Evolutionary conservation across 768 basidiomycete species (phyloP).

Genomic region (Pisolithus orientalis): DNA sequence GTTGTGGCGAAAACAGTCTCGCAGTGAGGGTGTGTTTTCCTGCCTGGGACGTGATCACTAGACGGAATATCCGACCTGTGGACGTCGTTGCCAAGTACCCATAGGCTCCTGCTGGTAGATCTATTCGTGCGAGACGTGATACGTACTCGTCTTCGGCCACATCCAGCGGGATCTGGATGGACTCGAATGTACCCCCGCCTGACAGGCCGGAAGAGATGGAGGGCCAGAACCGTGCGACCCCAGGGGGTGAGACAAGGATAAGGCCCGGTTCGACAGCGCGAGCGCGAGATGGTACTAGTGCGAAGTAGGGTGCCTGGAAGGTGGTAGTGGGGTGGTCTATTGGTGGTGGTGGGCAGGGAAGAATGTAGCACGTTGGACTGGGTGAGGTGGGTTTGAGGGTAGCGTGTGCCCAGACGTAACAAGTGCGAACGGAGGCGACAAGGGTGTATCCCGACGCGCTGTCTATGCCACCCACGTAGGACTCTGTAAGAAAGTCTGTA

Average conservation of each 20-base stretch:
- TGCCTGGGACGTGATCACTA: constrained; percentile 58
- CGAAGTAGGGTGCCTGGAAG: constrained; percentile 43
- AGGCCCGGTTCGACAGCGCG: constrained; percentile 69
- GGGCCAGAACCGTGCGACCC: constrained; percentile 83
- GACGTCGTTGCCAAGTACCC: constrained; percentile 63
- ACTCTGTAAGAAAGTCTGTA: constrained; percentile 61
- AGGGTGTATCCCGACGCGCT: constrained; percentile 68
- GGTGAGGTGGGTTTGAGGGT: constrained; percentile 53
- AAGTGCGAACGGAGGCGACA: constrained; percentile 63
- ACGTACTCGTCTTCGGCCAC: constrained; percentile 49
- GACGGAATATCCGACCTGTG: constrained; percentile 56
- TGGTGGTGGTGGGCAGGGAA: constrained; percentile 55
- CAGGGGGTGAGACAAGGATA: constrained; percentile 65
- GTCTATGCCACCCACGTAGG: constrained; percentile 68
- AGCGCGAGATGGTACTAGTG: constrained; percentile 58
- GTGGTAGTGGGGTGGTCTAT: constrained; percentile 38
- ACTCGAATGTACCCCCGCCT: constrained; percentile 60
- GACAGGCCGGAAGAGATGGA: constrained; percentile 79
- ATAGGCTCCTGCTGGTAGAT: constrained; percentile 38
- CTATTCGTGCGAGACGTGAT: constrained; percentile 59
- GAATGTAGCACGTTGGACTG: constrained; percentile 74
- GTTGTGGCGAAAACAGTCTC: constrained; percentile 52
- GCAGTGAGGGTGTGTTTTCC: constrained; percentile 59
- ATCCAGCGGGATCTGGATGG: constrained; percentile 40
- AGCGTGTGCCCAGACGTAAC: constrained; percentile 82